Base-by-base conservation (phyloP, 805 yeast genomes). In the Cyberlindnera galapagoensis region DNA sequence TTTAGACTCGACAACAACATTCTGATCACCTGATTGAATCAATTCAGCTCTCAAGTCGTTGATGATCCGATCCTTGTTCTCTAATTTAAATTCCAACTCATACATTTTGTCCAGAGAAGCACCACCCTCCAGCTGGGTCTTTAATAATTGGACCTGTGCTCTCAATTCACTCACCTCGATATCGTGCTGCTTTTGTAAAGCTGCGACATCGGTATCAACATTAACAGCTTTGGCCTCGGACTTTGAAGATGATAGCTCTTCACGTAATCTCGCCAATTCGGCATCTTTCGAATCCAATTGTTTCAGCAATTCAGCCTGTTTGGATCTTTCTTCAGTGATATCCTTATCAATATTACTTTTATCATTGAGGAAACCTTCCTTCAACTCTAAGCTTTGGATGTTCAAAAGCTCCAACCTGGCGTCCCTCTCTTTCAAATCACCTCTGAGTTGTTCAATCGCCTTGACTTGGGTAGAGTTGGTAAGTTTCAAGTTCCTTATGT, bases 401-500 rank as follows among this genome's bases (percentile, higher is more conserved):
- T 34, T 43, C 15, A 46, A 19, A 5, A 27, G 18, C 6, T 17
- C 24, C 7, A 44, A 18, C 23, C 30, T 39, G 20, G 20, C 28
- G 20, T 41, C 49, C 23, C 26, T 41, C 3, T 26, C 36, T 10
- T 42, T 22, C 18, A 49, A n/a, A 29, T 43, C 39, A 7, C 52
- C 17, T 35, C 52, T 34, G 43, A 49, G 31, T 30, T 52, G 30
- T 25, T 40, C 33, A 38, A 59, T 43, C 39, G 58, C 43, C 45
- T 56, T 35, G 5, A 33, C 33, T 37, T 50, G 44, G 35, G 49
- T 28, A 44, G 54, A 53, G 21, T 46, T 46, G 16, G 53, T 52
- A 21, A 56, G 42, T 22, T 56, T 56, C 21, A 57, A 47, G 22
- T 52, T 51, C 35, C 51, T 50, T 3, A 60, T 52, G 26, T 59